A percentile compares a stretch with the other conserved stretches of the same genome.
These are phyloP conservation scores for Bonia amplexicaulis DNA, from an alignment of 176 grass and related monocot genomes.

Conservation along the genomic window DNA sequence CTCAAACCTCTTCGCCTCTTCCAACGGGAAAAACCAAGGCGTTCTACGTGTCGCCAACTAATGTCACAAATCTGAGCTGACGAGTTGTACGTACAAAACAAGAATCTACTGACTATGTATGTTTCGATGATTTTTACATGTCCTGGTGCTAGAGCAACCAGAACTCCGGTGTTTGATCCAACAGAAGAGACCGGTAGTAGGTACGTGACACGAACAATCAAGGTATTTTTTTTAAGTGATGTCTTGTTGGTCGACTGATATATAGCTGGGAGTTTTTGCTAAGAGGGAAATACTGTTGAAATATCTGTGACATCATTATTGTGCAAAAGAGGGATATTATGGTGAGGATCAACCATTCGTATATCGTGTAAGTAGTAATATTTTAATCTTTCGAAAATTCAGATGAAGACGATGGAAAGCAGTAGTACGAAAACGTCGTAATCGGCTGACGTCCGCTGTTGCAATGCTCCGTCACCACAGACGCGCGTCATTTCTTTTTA, in stretches of 20 bases:
- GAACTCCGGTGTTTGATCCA: not conserved
- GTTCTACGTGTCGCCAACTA: not conserved
- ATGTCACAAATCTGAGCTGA: not conserved
- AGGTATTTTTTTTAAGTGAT: not conserved
- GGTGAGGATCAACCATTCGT: not conserved
- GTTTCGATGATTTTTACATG: not conserved
- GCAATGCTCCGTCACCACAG: not conserved
- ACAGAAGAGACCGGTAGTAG: no score
- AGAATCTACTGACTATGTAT: not conserved
- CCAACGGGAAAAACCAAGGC: not conserved
- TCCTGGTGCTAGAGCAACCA: not conserved
- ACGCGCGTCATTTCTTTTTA: not conserved
- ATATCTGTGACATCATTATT: no score
- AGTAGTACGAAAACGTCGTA: not conserved
- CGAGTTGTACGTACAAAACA: not conserved
- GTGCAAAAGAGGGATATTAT: not conserved
- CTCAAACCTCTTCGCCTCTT: not conserved
- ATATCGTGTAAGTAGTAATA: no score
- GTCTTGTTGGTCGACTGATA: no score
- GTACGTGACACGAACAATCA: not conserved
- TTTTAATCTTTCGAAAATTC: not conserved
- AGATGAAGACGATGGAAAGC: not conserved
- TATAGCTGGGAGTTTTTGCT: not conserved
- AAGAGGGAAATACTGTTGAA: no score
- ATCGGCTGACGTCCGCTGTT: not conserved